Evolutionary conservation across 2,329 filamentous ascomycete genomes (phyloP), one percentile per base, ranked within the genome.

Genomic region (Trichoderma brevicompactum): DNA sequence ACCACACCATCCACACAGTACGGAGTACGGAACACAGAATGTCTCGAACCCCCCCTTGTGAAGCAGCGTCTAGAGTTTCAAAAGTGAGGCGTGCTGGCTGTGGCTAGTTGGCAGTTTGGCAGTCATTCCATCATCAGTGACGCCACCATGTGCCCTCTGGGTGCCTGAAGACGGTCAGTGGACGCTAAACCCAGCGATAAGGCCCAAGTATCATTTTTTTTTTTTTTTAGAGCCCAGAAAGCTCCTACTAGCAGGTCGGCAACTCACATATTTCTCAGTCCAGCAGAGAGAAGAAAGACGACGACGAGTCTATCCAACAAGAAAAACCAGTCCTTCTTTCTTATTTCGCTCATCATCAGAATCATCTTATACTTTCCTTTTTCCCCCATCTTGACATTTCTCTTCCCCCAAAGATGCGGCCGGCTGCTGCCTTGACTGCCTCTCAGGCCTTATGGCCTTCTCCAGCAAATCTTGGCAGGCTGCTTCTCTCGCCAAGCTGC

Each of bases 1-100:
- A 62, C 59, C 48, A 62, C 59, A 36, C 49, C 40, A 44, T 36
- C 17, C 56, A 36, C 48, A 62, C 59, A 52, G 36, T 12, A 59
- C 41, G 43, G 43, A 48, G 23, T 28, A 28, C 23, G 23, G 23
- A 28, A 28, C 23, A 28, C 23, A 28, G 23, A 28, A 5, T 28
- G 23, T 28, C 23, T 28, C 23, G 23, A 28, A 28, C 23, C 23
- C 23, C 23, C 23, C 23, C 23, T 28, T 28, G 23, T 28, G 23
- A 28, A 28, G 23, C 23, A 28, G 23, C 23, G 23, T 28, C 23
- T 5, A 28, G 23, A 28, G 23, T 28, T 28, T 28, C 23, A 28
- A 28, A 28, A 28, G 23, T 28, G 23, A 28, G 23, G 23, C 23
- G 23, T 28, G 23, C 23, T 28, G 23, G 23, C 23, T 28, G 23